A percentile compares a stretch with the other conserved stretches of the same genome.
phyloP scores from a whole-genome alignment of 257 asterid genomes.

The Forsythia viridissima region DNA sequence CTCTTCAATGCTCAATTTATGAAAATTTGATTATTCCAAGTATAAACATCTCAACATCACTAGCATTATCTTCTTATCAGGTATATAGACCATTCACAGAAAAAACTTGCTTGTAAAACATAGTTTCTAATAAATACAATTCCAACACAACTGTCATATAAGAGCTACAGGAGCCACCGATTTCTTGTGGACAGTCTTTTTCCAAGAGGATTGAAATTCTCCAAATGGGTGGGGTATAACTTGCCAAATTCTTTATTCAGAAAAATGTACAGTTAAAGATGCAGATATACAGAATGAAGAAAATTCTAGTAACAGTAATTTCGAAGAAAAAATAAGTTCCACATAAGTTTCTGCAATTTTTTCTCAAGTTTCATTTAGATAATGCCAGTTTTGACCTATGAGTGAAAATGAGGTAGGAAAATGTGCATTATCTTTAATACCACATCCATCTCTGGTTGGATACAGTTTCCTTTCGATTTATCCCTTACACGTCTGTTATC shows the following conservation, averaged over 20 bases:
- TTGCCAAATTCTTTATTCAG: slow-evolving; percentile 25
- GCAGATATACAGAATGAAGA: slow-evolving; percentile 30
- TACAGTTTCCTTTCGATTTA: neutral
- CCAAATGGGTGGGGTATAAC: slow-evolving; percentile 31
- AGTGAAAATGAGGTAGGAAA: slow-evolving; percentile 21
- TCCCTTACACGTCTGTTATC: slow-evolving; percentile 6
- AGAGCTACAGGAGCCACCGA: slow-evolving; percentile 65
- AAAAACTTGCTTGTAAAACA: slow-evolving; percentile 24
- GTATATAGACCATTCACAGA: slow-evolving; percentile 31
- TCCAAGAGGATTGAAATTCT: slow-evolving; percentile 58
- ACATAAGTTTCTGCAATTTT: slow-evolving; percentile 10
- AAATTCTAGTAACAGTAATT: slow-evolving; percentile 35
- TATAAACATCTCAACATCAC: slow-evolving; percentile 11
- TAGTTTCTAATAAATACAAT: slow-evolving; percentile 39
- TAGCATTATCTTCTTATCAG: slow-evolving; percentile 44
- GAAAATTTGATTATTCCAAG: slow-evolving; percentile 2
- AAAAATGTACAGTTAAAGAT: slow-evolving; percentile 19
- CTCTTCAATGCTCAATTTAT: neutral
- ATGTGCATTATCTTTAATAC: slow-evolving; percentile 13
- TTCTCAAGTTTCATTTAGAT: slow-evolving; percentile 20
- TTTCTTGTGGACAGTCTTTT: slow-evolving; percentile 69
- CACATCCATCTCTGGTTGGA: slow-evolving; percentile 19
- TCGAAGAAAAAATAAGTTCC: slow-evolving; percentile 11
- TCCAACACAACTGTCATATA: slow-evolving; percentile 23
- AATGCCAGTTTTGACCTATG: neutral